Percentiles rank a stretch among this genome's conserved stretches.
Conservation (phyloP, 225 moss, liverwort and hornwort genomes). For the Ulota crispa region DNA sequence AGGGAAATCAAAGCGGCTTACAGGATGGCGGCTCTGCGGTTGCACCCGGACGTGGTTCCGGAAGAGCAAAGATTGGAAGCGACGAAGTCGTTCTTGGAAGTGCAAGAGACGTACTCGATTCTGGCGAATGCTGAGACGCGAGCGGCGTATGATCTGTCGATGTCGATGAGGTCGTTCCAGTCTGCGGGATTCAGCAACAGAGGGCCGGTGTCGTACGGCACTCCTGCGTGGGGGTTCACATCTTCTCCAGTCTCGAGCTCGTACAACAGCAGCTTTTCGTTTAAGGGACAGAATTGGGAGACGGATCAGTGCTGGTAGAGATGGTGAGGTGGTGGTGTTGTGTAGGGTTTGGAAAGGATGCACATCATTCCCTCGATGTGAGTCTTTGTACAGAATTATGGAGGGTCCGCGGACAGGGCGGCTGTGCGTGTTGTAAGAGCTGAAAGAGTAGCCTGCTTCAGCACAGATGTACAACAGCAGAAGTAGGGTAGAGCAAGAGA, state of each 20-base stretch:
- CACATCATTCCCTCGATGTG: slow-evolving; percentile 10
- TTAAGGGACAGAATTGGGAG: slow-evolving; percentile 73
- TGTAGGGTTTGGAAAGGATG: slow-evolving; percentile 16
- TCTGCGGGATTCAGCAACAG: slow-evolving; percentile 47
- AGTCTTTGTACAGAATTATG: neutral
- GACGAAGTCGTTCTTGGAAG: slow-evolving; percentile 68
- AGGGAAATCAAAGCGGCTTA: slow-evolving; percentile 86
- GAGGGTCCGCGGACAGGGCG: slow-evolving; percentile 18
- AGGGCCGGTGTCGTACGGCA: slow-evolving; percentile 25
- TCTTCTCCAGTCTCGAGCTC: slow-evolving; percentile 21
- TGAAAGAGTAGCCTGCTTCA: slow-evolving; percentile 25
- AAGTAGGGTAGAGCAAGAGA: slow-evolving; percentile 3
- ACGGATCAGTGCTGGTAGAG: slow-evolving; percentile 78
- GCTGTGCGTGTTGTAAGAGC: slow-evolving; percentile 44
- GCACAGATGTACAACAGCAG: slow-evolving; percentile 22
- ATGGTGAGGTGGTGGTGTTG: neutral
- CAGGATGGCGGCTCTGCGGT: slow-evolving; percentile 64
- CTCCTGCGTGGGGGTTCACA: slow-evolving; percentile 54
- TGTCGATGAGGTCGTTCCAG: slow-evolving; percentile 53
- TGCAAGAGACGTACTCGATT: slow-evolving; percentile 63
- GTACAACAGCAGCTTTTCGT: slow-evolving; percentile 26
- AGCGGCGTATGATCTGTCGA: slow-evolving; percentile 60
- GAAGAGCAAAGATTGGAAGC: slow-evolving; percentile 59
- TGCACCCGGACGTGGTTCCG: slow-evolving; percentile 84
- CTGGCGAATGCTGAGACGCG: slow-evolving; percentile 62